Conservation (phyloP, 305 asterid species). For the Ajuga reptans region DNA sequence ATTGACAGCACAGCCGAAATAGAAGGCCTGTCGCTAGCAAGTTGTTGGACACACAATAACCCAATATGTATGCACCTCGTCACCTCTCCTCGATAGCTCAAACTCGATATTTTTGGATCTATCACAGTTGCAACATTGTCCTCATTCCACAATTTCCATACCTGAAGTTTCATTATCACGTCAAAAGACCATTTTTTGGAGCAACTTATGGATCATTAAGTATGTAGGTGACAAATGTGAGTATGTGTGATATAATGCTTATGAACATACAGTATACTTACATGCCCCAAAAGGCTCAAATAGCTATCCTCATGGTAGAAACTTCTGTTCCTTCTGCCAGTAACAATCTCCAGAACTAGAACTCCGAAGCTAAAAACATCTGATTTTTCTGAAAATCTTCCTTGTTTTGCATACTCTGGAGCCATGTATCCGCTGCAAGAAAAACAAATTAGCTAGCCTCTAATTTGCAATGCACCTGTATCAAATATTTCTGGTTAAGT, state of each 20-base stretch:
- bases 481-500: too few relatives aligned
- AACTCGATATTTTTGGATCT: slow-evolving; percentile 29
- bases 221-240: too few relatives aligned
- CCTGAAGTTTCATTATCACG: neutral
- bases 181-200: neutral
- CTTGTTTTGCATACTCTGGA: neutral
- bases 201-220: too few relatives aligned
- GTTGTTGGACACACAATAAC: slow-evolving; percentile 25
- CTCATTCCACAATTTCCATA: slow-evolving; percentile 37
- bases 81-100: slow-evolving; percentile 5
- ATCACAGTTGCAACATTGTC: slow-evolving; percentile 4
- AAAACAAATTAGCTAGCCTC: neutral
- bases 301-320: neutral
- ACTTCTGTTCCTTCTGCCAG: neutral
- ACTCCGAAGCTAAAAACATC: neutral
- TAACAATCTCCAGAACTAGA: neutral
- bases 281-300: slow-evolving; percentile 13
- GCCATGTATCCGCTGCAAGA: slow-evolving; percentile 35
- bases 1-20: slow-evolving; percentile 21
- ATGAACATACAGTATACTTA: too few relatives aligned
- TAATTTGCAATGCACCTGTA: neutral
- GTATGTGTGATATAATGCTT: too few relatives aligned
- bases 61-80: slow-evolving; percentile 20
- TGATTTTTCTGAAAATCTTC: neutral
- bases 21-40: slow-evolving; percentile 22